phyloP scores from a whole-genome alignment of 768 basidiomycete species.

The Trametes cubensis region DNA sequence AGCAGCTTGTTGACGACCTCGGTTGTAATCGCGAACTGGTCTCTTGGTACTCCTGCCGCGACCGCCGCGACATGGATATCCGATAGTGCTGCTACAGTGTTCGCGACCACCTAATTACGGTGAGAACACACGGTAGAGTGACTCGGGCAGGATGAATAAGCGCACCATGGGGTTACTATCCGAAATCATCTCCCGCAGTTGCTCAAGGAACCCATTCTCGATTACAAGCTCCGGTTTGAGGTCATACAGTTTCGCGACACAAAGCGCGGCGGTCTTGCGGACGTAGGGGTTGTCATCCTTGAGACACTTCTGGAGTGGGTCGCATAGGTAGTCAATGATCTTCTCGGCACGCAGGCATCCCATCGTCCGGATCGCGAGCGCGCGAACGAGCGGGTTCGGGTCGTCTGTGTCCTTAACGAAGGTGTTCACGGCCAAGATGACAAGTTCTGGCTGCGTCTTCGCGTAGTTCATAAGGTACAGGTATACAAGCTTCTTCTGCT shows the following conservation, averaged over 20 bases:
- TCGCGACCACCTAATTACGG: conserved; percentile 85
- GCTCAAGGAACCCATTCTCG: conserved; percentile 91
- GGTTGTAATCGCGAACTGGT: conserved; percentile 81
- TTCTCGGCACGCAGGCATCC: conserved; percentile 96
- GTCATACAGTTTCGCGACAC: conserved; percentile 97
- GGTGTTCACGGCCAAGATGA: conserved; percentile 98
- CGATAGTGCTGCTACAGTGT: conserved; percentile 89
- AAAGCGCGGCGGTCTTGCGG: conserved; percentile 95
- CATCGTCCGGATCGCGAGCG: conserved; percentile 97
- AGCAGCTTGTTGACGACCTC: conserved; percentile 85
- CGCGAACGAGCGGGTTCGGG: conserved; percentile 94
- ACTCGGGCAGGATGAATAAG: not conserved
- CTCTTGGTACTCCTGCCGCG: conserved; percentile 60
- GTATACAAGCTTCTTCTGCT: conserved; percentile 99
- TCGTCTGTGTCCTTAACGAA: conserved; percentile 98
- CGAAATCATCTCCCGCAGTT: conserved; percentile 88
- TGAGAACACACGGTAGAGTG: conserved; percentile 6
- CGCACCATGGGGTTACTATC: conserved; percentile 96
- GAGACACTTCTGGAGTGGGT: conserved; percentile 89
- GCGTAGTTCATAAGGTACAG: conserved; percentile 99
- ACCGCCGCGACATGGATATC: conserved; percentile 85
- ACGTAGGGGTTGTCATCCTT: conserved; percentile 98
- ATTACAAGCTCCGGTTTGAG: conserved; percentile 94
- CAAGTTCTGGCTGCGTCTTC: conserved; percentile 97
- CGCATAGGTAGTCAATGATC: conserved; percentile 98